Evolutionary conservation across 2,329 filamentous ascomycete genomes (phyloP).

Genomic region (Botryotinia calthae): DNA sequence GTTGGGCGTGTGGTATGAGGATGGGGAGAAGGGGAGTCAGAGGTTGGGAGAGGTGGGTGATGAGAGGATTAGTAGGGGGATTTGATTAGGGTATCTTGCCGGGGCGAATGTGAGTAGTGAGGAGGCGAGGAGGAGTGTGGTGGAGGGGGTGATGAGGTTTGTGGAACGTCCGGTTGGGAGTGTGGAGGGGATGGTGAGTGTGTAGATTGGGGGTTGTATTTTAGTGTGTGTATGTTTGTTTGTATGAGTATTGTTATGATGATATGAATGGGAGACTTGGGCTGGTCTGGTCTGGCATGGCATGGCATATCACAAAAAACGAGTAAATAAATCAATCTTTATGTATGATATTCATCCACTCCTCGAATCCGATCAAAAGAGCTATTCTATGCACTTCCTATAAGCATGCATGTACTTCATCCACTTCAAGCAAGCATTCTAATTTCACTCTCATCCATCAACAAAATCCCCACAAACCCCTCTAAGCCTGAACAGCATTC

Average conservation of each 20-base stretch:
- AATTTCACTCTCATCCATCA: neutral
- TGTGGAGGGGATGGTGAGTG: slow-evolving; percentile 70
- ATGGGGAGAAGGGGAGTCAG: slow-evolving; percentile 47
- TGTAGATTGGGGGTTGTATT: slow-evolving; percentile 1
- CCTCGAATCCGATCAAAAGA: neutral
- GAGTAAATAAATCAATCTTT: neutral
- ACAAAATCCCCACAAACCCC: too few species aligned
- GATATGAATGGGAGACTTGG: neutral
- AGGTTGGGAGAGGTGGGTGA: slow-evolving; percentile 72
- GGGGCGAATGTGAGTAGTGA: slow-evolving; percentile 87
- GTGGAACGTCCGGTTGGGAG: slow-evolving; percentile 86
- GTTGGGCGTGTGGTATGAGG: slow-evolving; percentile 66
- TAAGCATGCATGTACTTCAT: neutral
- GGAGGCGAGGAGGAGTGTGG: slow-evolving; percentile 73
- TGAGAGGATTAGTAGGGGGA: slow-evolving; percentile 72
- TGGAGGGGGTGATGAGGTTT: slow-evolving; percentile 84
- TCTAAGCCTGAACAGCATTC: slow-evolving; percentile 48
- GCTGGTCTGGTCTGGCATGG: too few species aligned
- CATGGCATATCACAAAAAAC: neutral
- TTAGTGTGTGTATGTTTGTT: neutral
- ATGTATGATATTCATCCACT: slow-evolving; percentile 14
- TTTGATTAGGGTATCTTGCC: slow-evolving; percentile 89
- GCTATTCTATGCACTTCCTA: neutral
- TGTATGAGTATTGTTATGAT: slow-evolving; percentile 3
- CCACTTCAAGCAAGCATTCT: neutral